These are phyloP conservation scores for Candida sithepensis DNA, from an alignment of 805 yeast genomes.

Conservation along the genomic window DNA sequence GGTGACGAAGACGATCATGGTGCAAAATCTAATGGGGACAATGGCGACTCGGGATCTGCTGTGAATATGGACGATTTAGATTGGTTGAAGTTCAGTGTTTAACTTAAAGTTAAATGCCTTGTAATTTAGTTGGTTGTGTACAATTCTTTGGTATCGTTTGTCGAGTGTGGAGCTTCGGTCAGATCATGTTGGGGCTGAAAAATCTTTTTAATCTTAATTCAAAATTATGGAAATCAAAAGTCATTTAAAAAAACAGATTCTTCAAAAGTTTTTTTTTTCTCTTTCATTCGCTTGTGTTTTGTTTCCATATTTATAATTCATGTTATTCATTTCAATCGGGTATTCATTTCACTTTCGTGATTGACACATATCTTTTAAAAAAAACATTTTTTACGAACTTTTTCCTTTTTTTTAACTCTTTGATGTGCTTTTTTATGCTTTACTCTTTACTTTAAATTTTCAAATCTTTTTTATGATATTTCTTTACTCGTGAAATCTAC, in stretches of 20 bases:
- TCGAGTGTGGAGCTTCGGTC: not conserved
- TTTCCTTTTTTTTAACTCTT: not conserved
- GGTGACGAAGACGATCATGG: not conserved
- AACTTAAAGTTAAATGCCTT: not conserved
- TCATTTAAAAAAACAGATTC: not conserved
- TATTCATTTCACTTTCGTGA: not conserved
- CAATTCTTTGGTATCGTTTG: not conserved
- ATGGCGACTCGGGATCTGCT: not conserved
- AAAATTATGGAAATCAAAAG: not conserved
- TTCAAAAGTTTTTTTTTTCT: not conserved
- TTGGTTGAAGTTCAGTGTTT: slow-evolving; percentile 35
- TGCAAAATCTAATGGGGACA: not conserved
- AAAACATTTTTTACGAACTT: not conserved
- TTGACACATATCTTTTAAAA: not conserved
- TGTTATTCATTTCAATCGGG: not conserved
- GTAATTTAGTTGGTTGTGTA: not conserved
- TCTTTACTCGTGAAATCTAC: no score
- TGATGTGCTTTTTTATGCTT: not conserved
- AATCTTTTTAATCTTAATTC: not conserved
- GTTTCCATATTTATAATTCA: not conserved
- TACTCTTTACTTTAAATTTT: not conserved
- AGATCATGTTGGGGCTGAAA: not conserved
- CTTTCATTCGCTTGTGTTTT: not conserved
- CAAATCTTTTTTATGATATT: no score
- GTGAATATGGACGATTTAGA: slow-evolving; percentile 28